Conservation (phyloP, 768 basidiomycete genomes). For the Tylopilus balloui region DNA sequence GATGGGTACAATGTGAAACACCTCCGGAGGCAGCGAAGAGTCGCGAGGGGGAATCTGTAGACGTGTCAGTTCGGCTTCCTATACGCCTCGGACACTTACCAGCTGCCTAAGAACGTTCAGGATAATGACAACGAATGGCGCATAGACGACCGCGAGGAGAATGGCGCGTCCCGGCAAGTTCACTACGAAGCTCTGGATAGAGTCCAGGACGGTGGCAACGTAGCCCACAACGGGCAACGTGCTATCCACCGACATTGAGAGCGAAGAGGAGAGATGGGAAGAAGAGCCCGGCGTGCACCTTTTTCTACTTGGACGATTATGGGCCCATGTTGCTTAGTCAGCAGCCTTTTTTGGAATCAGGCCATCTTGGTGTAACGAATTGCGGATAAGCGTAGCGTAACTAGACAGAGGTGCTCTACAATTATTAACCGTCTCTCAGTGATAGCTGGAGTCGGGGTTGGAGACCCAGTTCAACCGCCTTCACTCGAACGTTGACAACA, state of each 20-base stretch:
- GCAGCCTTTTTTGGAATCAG: constrained; percentile 17
- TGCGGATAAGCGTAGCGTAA: not conserved
- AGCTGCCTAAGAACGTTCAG: constrained; percentile 78
- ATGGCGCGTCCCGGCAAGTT: constrained; percentile 28
- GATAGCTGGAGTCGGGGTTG: constrained; percentile 25
- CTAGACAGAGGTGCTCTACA: not conserved
- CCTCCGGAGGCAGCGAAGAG: constrained; percentile 75
- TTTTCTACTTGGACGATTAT: constrained; percentile 6
- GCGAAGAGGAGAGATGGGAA: constrained; percentile 1
- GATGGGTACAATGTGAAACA: constrained; percentile 90
- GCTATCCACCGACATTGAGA: constrained; percentile 25
- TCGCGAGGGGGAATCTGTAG: constrained; percentile 62
- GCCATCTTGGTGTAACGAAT: constrained; percentile 3
- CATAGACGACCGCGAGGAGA: constrained; percentile 49
- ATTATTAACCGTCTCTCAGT: constrained; percentile 1
- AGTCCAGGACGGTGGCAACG: constrained; percentile 16
- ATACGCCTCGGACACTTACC: constrained; percentile 39
- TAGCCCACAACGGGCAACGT: constrained; percentile 26
- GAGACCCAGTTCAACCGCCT: constrained; percentile 28
- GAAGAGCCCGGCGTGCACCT: not conserved
- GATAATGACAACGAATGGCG: constrained; percentile 62
- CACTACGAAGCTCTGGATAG: constrained; percentile 16
- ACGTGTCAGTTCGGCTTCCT: not conserved
- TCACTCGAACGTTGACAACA: constrained; percentile 24
- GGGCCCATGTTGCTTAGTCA: constrained; percentile 22